phyloP scores from a whole-genome alignment of 2,329 filamentous ascomycete genomes.

The Fusarium aywerte region DNA sequence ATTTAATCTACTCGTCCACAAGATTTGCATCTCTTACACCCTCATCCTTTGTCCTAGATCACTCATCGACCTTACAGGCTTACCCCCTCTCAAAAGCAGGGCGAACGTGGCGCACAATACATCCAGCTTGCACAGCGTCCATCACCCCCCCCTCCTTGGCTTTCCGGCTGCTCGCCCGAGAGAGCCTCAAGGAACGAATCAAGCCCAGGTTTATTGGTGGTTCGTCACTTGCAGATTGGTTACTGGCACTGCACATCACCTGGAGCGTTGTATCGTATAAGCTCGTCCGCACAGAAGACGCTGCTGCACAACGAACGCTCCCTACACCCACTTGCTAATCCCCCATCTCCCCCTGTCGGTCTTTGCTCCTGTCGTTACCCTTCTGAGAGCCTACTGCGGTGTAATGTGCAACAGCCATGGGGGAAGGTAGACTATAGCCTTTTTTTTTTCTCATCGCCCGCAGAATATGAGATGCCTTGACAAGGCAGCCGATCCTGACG shows the following conservation, averaged over 20 bases:
- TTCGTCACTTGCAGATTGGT: conserved; percentile 7
- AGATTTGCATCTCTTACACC: conserved; percentile 37
- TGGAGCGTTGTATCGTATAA: conserved; percentile 31
- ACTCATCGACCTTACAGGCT: conserved; percentile 22
- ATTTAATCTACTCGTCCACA: conserved; percentile 37
- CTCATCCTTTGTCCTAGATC: conserved; percentile 27
- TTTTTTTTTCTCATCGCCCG: conserved; percentile 39
- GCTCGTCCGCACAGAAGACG: conserved; percentile 15
- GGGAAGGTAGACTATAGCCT: conserved; percentile 21
- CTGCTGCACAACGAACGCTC: conserved; percentile 28
- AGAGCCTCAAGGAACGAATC: conserved; percentile 40
- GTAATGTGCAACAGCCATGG: conserved; percentile 41
- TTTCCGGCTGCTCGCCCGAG: conserved; percentile 6
- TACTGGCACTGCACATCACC: conserved; percentile 18
- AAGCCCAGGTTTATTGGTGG: conserved; percentile 18
- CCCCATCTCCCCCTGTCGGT: conserved; percentile 20
- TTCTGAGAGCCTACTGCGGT: conserved; percentile 23
- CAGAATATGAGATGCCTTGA: conserved; percentile 38
- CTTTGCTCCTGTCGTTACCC: conserved; percentile 20
- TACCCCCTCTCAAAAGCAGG: conserved; percentile 38
- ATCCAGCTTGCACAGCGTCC: conserved; percentile 41
- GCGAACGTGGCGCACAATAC: conserved; percentile 43
- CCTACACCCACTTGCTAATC: conserved; percentile 30
- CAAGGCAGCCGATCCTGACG: conserved; percentile 32
- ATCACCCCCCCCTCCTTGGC: not conserved